phyloP scores from a whole-genome alignment of 2,329 filamentous ascomycete genomes.

The Pseudogymnoascus sp. region DNA sequence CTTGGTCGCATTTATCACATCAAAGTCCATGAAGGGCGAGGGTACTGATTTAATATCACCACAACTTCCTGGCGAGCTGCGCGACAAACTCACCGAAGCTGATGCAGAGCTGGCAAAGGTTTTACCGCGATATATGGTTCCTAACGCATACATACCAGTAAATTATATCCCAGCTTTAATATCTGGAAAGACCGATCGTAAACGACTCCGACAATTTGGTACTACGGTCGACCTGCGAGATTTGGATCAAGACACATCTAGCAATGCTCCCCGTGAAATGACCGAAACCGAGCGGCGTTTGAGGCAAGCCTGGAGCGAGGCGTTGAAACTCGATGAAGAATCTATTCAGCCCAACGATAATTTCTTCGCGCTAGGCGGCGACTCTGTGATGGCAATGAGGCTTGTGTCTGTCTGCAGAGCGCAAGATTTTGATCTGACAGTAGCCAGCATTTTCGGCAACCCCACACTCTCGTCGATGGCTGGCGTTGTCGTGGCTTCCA shows the following conservation, averaged over 20 bases:
- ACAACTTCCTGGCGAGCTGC: constrained; percentile 15
- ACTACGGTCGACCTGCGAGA: constrained; percentile 17
- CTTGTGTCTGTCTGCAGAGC: constrained; percentile 34
- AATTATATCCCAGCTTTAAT: constrained; percentile 26
- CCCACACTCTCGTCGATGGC: constrained; percentile 41
- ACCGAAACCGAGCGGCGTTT: constrained; percentile 11
- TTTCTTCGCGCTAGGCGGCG: constrained; percentile 40
- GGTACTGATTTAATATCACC: constrained; percentile 17
- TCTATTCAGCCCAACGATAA: constrained; percentile 32
- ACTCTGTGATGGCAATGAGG: constrained; percentile 40
- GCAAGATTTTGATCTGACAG: constrained; percentile 32
- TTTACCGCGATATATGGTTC: constrained; percentile 31
- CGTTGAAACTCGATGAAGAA: constrained; percentile 11
- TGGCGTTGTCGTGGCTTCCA: constrained; percentile 25
- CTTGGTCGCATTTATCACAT: constrained; percentile 30
- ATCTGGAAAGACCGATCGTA: constrained; percentile 32
- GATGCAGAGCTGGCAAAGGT: constrained; percentile 25
- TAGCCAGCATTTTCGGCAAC: constrained; percentile 37
- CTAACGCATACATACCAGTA: constrained; percentile 28
- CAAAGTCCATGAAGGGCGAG: constrained; percentile 15
- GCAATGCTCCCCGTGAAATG: background rate
- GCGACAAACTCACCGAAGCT: constrained; percentile 15
- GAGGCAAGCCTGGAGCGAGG: constrained; percentile 5
- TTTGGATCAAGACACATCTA: constrained; percentile 13
- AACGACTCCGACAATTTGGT: constrained; percentile 27